phyloP scores from a whole-genome alignment of 192 early-diverging fungal species.

The Ambispora gerdemannii region DNA sequence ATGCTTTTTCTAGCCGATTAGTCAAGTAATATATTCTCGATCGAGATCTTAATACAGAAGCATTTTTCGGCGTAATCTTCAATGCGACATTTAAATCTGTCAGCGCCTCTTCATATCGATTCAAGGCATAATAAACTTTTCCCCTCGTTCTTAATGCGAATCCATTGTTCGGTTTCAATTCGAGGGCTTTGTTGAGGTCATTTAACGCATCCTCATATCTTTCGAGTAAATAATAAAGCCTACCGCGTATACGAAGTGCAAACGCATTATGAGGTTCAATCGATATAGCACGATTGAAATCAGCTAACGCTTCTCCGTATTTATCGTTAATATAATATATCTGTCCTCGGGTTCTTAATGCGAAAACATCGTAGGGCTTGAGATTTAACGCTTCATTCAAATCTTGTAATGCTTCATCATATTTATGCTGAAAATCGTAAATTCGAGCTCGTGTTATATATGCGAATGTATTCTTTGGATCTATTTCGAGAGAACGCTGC shows the following conservation, averaged over 20 bases:
- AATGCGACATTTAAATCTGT: conserved; percentile 4
- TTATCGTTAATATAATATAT: neutral
- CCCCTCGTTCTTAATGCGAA: conserved; percentile 1
- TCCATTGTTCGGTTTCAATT: conserved; percentile 1
- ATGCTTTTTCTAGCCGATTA: neutral
- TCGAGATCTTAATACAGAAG: conserved; percentile 5
- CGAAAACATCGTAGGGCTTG: neutral
- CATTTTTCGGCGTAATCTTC: neutral
- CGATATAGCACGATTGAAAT: neutral
- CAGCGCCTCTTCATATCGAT: neutral
- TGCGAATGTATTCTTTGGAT: neutral
- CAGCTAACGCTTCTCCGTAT: neutral
- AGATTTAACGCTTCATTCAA: neutral
- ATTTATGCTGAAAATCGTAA: neutral
- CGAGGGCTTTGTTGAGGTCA: neutral
- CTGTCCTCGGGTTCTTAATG: neutral
- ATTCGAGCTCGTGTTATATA: neutral
- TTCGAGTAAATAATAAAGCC: neutral
- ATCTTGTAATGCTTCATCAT: neutral
- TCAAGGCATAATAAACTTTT: neutral
- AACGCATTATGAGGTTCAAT: neutral
- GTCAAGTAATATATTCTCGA: neutral
- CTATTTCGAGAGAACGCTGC: neutral
- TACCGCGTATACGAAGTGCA: neutral
- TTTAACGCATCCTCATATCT: neutral